These are phyloP conservation scores for Pelargonium australe DNA, from an alignment of 441 rosid genomes.

Conservation along the genomic window DNA sequence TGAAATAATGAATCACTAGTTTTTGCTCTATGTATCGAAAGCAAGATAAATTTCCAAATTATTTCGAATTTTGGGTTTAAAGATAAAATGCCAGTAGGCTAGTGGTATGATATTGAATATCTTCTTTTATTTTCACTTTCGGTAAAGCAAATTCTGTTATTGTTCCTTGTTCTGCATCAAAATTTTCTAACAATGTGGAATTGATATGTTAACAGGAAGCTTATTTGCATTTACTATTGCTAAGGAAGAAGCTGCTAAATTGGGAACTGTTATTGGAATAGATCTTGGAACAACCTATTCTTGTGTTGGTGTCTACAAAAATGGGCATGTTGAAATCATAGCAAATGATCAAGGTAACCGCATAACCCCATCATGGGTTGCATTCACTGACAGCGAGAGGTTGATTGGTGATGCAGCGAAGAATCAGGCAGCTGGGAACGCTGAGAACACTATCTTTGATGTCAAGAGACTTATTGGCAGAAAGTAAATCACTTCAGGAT, in stretches of 20 bases:
- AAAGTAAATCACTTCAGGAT: not conserved
- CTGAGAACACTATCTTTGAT: constrained; percentile 6
- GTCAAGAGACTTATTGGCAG: constrained; percentile 4
- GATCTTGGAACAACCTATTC: constrained; percentile 36
- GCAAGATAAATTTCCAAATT: too few species aligned
- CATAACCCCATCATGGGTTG: constrained; percentile 39
- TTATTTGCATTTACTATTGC: not conserved
- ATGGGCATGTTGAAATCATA: constrained; percentile 94
- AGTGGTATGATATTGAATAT: not conserved
- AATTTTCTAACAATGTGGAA: not conserved
- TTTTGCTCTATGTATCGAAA: too few species aligned
- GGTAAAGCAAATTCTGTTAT: too few species aligned
- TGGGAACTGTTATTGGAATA: constrained; percentile 49
- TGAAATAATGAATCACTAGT: too few species aligned
- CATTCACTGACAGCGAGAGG: constrained; percentile 6
- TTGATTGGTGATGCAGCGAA: constrained; percentile 6
- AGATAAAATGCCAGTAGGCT: too few species aligned
- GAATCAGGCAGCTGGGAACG: not conserved
- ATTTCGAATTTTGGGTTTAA: too few species aligned
- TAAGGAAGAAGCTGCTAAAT: not conserved
- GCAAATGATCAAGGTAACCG: constrained; percentile 99
- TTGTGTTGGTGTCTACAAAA: constrained; percentile 97
- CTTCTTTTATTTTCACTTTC: too few species aligned
- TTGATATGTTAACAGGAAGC: not conserved
- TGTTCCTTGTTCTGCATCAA: too few species aligned